A percentile compares a stretch with the other conserved stretches of the same genome.
Conservation (phyloP, 2,329 filamentous ascomycete genomes). For the Alternaria longipes region DNA sequence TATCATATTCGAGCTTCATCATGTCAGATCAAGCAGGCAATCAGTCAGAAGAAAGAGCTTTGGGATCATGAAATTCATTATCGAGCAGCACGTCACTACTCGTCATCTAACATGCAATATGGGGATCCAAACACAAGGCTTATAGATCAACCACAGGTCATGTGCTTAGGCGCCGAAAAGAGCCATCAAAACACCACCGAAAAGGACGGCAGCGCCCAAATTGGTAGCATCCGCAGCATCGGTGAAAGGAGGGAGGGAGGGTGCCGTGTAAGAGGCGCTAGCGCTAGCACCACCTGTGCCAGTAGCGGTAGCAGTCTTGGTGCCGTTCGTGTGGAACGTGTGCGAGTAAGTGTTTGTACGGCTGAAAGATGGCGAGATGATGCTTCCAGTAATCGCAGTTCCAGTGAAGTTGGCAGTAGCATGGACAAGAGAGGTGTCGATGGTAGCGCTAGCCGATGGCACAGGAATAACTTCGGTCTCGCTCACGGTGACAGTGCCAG, state of each 20-base stretch:
- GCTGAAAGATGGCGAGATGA: not conserved
- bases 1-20: not conserved
- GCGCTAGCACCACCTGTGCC: constrained; percentile 3
- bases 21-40: not conserved
- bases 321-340: constrained; percentile 1
- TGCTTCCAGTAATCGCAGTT: not conserved
- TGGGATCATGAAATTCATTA: constrained; percentile 2
- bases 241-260: constrained; percentile 1
- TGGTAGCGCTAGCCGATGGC: not conserved
- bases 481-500: not conserved
- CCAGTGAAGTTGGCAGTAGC: constrained; percentile 3
- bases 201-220: constrained; percentile 9
- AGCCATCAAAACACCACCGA: constrained; percentile 9
- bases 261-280: constrained; percentile 1
- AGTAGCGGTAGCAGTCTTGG: not conserved
- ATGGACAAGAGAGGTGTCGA: not conserved
- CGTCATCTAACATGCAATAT: not conserved
- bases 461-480: not conserved
- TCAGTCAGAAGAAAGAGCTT: not conserved
- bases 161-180: constrained; percentile 9
- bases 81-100: not conserved
- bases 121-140: not conserved
- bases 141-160: not conserved
- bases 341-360: not conserved
- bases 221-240: constrained; percentile 13